phyloP scores from a whole-genome alignment of 129 eudicot species.

The Tagetes erecta region DNA sequence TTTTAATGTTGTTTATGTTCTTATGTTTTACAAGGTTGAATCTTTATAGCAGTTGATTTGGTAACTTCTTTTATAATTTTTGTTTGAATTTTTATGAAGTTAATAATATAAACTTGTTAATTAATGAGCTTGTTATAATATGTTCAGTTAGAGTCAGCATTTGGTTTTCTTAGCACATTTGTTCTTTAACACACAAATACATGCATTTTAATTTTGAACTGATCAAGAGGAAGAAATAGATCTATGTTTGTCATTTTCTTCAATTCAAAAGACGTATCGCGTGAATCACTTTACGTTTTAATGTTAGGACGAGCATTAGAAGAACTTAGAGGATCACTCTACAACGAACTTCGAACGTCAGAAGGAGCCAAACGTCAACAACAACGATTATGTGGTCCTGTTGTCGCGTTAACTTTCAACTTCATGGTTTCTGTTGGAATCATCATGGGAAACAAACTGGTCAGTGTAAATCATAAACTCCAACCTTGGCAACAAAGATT shows the following conservation, averaged over 20 bases:
- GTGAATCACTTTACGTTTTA: neutral
- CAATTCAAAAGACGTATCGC: neutral
- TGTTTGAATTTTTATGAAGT: neutral
- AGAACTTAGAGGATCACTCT: slow-evolving; percentile 68
- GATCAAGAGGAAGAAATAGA: neutral
- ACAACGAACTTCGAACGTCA: slow-evolving; percentile 64
- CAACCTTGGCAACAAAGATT: neutral
- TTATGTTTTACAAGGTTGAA: neutral
- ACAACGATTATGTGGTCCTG: slow-evolving; percentile 76
- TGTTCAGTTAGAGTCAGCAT: neutral
- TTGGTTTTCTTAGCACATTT: neutral
- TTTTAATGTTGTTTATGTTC: neutral
- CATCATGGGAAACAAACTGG: slow-evolving; percentile 72
- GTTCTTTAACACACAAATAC: neutral
- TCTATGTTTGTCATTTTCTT: neutral
- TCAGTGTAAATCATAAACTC: slow-evolving; percentile 23
- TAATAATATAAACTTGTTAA: too few species aligned
- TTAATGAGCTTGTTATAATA: neutral
- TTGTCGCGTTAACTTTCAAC: slow-evolving; percentile 74
- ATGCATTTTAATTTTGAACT: neutral
- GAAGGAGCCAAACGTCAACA: slow-evolving; percentile 86
- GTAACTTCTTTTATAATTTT: neutral
- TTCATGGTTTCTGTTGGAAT: slow-evolving; percentile 78
- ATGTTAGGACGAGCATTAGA: slow-evolving; percentile 60
- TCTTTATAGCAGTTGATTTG: neutral